phyloP scores from a whole-genome alignment of 2,329 filamentous ascomycete genomes.

The Malbranchea zuffiana region DNA sequence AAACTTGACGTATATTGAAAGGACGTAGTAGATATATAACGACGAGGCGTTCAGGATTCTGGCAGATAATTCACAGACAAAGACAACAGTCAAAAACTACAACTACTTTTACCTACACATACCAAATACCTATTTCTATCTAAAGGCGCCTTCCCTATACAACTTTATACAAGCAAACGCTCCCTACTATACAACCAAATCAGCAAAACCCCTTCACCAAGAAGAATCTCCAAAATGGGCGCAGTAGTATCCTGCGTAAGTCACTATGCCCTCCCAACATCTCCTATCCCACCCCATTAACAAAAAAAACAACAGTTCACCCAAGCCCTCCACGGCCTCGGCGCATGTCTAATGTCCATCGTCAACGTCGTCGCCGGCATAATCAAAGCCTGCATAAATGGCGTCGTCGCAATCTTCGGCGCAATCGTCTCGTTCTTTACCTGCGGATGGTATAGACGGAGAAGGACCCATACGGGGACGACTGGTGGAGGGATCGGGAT shows the following conservation, averaged over 20 bases:
- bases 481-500: too few relatives aligned
- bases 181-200: not conserved
- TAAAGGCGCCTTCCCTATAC: not conserved
- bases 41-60: too few relatives aligned
- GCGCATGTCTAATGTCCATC: constrained; percentile 55
- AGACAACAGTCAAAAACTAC: too few relatives aligned
- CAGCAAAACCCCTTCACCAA: not conserved
- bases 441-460: constrained; percentile 31
- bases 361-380: constrained; percentile 56
- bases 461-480: constrained; percentile 15
- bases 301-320: constrained; percentile 50
- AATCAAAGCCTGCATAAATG: constrained; percentile 56
- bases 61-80: too few relatives aligned
- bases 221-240: constrained; percentile 52
- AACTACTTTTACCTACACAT: too few relatives aligned
- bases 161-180: not conserved
- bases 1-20: too few relatives aligned
- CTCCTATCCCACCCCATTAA: constrained; percentile 2
- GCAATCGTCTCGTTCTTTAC: constrained; percentile 57
- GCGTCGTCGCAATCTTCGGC: constrained; percentile 53
- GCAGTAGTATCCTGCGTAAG: constrained; percentile 75
- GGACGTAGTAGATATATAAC: too few relatives aligned
- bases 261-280: constrained; percentile 2
- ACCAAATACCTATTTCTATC: too few relatives aligned
- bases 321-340: constrained; percentile 52